Evolutionary conservation across 2,329 filamentous ascomycete species (phyloP).

Genomic region (Aspergillus ustus): DNA sequence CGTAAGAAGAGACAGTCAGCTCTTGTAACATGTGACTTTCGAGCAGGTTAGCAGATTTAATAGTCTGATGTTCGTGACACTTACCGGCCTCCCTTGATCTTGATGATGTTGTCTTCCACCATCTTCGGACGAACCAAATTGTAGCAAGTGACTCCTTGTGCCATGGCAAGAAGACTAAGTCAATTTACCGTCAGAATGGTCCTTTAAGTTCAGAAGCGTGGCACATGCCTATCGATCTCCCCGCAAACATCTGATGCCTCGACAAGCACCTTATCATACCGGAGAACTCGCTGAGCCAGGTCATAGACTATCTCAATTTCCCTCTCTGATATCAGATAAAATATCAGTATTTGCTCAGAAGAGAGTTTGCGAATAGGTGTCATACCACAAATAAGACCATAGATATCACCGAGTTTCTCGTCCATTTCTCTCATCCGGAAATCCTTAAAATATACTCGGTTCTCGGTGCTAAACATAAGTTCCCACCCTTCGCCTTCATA

Average conservation of each 20-base stretch:
- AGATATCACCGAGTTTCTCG: constrained; percentile 79
- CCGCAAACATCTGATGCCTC: constrained; percentile 79
- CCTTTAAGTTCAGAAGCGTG: neutral
- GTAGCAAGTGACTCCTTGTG: constrained; percentile 75
- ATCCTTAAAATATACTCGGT: constrained; percentile 84
- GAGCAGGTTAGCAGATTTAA: constrained; percentile 18
- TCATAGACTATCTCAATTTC: constrained; percentile 88
- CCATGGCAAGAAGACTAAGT: constrained; percentile 73
- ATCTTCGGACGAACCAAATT: constrained; percentile 72
- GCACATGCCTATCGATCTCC: constrained; percentile 71
- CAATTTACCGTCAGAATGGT: constrained; percentile 22
- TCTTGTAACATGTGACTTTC: constrained; percentile 80
- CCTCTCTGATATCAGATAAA: constrained; percentile 60
- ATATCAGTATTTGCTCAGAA: constrained; percentile 1
- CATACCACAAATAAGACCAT: constrained; percentile 77
- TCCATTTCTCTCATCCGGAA: constrained; percentile 80
- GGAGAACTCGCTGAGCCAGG: constrained; percentile 72
- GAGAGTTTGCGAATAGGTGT: neutral
- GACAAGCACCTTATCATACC: constrained; percentile 68
- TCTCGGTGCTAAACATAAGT: constrained; percentile 73
- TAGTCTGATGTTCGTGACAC: constrained; percentile 11
- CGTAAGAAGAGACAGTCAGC: constrained; percentile 75
- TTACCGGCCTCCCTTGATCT: constrained; percentile 75
- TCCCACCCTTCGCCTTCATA: constrained; percentile 78
- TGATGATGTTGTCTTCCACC: constrained; percentile 70